These are phyloP conservation scores for Microthyrium microscopicum DNA, from an alignment of 2,329 filamentous ascomycete species.

Conservation along the genomic window DNA sequence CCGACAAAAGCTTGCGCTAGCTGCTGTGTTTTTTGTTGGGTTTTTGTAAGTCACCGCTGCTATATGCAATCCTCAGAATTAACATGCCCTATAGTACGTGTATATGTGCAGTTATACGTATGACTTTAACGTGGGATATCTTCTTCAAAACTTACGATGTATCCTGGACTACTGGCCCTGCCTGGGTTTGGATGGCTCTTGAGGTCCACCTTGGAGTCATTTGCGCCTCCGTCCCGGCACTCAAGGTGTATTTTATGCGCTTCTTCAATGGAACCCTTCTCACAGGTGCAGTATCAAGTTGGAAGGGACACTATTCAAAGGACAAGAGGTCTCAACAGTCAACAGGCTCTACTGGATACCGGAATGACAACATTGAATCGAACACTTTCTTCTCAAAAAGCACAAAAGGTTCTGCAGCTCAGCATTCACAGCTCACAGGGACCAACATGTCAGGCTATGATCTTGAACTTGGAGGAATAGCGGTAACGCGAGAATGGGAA, in stretches of 20 bases:
- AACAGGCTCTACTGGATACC: too few relatives aligned
- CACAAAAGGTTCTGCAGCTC: too few relatives aligned
- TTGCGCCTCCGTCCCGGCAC: constrained; percentile 25
- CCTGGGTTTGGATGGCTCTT: constrained; percentile 24
- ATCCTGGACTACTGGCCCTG: constrained; percentile 22
- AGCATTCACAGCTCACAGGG: too few relatives aligned
- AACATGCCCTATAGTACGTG: constrained; percentile 13
- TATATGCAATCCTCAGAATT: not conserved
- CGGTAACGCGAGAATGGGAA: too few relatives aligned
- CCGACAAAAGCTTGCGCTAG: constrained; percentile 27
- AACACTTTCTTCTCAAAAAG: too few relatives aligned
- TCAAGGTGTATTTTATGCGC: constrained; percentile 27
- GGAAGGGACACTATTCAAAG: too few relatives aligned
- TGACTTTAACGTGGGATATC: constrained; percentile 19
- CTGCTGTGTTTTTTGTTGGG: constrained; percentile 27
- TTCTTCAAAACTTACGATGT: constrained; percentile 23
- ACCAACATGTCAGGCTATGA: too few relatives aligned
- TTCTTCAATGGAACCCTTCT: too few relatives aligned
- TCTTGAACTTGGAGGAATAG: too few relatives aligned
- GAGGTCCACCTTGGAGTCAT: constrained; percentile 26
- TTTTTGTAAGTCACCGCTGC: constrained; percentile 19
- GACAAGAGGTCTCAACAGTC: too few relatives aligned
- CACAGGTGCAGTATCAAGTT: too few relatives aligned
- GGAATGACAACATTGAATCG: too few relatives aligned
- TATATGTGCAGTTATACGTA: constrained; percentile 19